Percentiles rank a stretch among this genome's conserved stretches.
Evolutionary conservation across 441 rosid genomes (phyloP).

Genomic region (Flueggea neowawraea): DNA sequence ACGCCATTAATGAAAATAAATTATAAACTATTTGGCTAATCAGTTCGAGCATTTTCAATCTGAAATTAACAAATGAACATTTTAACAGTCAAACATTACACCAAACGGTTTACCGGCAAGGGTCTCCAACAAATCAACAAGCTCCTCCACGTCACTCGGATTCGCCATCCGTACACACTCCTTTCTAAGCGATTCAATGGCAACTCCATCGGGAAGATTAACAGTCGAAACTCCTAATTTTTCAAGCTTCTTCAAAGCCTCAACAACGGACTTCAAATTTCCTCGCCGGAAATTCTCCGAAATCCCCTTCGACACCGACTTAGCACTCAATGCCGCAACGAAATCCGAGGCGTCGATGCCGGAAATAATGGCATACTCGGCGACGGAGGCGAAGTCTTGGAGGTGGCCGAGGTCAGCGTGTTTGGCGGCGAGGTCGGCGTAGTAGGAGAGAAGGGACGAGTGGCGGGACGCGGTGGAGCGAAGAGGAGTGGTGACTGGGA

Average conservation of each 20-base stretch:
- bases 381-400: constrained; percentile 50
- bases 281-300: constrained; percentile 51
- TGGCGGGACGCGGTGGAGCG: constrained; percentile 23
- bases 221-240: constrained; percentile 54
- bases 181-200: constrained; percentile 40
- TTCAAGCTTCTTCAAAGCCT: constrained; percentile 49
- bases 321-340: constrained; percentile 35
- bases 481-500: constrained; percentile 24
- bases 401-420: too few species aligned
- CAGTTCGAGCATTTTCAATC: not conserved
- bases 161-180: constrained; percentile 55
- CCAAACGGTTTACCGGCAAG: constrained; percentile 51
- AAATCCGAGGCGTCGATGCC: constrained; percentile 49
- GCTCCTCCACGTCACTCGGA: constrained; percentile 42
- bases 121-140: constrained; percentile 65
- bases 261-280: constrained; percentile 41
- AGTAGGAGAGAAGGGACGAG: constrained; percentile 30
- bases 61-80: too few species aligned
- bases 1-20: too few species aligned
- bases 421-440: constrained; percentile 50
- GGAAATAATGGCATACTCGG: constrained; percentile 52
- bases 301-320: constrained; percentile 51
- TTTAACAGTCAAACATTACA: not conserved
- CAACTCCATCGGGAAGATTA: constrained; percentile 43
- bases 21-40: not conserved